A percentile compares a stretch with the other conserved stretches of the same genome.
These are phyloP conservation scores for Babesia bigemina DNA, from an alignment of 169 alveolate species.

Conservation along the genomic window DNA sequence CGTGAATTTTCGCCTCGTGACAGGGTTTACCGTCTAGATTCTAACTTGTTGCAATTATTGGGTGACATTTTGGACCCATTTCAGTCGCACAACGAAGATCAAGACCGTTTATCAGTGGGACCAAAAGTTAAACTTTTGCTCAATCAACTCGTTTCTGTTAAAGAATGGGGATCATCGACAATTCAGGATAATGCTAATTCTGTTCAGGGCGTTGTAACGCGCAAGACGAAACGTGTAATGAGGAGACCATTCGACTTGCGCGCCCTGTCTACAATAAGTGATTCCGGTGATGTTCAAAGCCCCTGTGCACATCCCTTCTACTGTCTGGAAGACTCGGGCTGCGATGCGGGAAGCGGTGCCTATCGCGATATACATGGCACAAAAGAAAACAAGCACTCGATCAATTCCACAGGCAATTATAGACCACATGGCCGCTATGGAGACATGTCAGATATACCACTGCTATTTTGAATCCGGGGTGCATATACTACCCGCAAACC, in stretches of 20 bases:
- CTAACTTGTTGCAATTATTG: conserved; percentile 9
- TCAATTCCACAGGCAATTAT: neutral
- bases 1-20: conserved; percentile 31
- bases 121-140: neutral
- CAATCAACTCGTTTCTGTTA: neutral
- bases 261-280: conserved; percentile 18
- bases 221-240: neutral
- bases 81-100: conserved; percentile 7
- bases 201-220: neutral
- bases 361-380: neutral
- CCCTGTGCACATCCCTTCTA: no score
- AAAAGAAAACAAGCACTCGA: neutral
- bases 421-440: conserved; percentile 21
- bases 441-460: conserved; percentile 69
- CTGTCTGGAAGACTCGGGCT: conserved; percentile 4
- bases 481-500: conserved; percentile 19
- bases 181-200: neutral
- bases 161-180: neutral
- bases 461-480: conserved; percentile 25
- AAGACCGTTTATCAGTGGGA: neutral
- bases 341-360: neutral
- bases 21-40: conserved; percentile 4
- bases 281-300: neutral
- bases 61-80: conserved; percentile 37
- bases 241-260: conserved; percentile 13